These are phyloP conservation scores for Exophiala sideris DNA, from an alignment of 2,329 filamentous ascomycete genomes.

Conservation along the genomic window DNA sequence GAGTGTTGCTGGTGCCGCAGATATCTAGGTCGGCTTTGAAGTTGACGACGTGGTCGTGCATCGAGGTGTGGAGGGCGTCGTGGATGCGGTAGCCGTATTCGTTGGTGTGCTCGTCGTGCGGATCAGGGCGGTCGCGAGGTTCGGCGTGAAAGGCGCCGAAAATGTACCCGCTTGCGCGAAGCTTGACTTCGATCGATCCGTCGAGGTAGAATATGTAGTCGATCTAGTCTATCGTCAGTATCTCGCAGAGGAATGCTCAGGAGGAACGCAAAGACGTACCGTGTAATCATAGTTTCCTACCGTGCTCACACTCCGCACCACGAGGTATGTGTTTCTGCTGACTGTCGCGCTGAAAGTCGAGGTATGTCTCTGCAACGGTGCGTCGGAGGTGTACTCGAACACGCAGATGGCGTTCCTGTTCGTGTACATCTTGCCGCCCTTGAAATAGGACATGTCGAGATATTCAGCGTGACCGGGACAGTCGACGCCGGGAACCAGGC, in stretches of 20 bases:
- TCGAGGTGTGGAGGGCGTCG: slow-evolving; percentile 32
- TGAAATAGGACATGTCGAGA: slow-evolving; percentile 25
- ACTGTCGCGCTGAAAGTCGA: slow-evolving; percentile 30
- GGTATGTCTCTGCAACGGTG: slow-evolving; percentile 35
- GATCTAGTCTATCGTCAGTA: slow-evolving; percentile 30
- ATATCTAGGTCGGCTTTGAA: slow-evolving; percentile 39
- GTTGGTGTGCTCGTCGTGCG: slow-evolving; percentile 30
- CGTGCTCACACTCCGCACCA: slow-evolving; percentile 47
- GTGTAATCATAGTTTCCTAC: slow-evolving; percentile 56
- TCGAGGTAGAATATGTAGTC: slow-evolving; percentile 52
- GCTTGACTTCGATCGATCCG: slow-evolving; percentile 51
- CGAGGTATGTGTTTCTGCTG: slow-evolving; percentile 38
- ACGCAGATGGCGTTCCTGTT: slow-evolving; percentile 37
- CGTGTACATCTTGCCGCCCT: slow-evolving; percentile 24
- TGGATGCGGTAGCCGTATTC: slow-evolving; percentile 37
- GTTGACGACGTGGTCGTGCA: slow-evolving; percentile 40
- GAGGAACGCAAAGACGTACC: slow-evolving; percentile 1
- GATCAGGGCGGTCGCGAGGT: slow-evolving; percentile 1
- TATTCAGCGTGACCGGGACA: slow-evolving; percentile 32
- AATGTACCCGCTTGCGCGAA: slow-evolving; percentile 41
- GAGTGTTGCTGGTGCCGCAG: slow-evolving; percentile 32
- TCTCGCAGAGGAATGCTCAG: not conserved
- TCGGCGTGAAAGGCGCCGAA: slow-evolving; percentile 28
- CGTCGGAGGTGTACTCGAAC: slow-evolving; percentile 27
- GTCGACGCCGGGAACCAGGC: slow-evolving; percentile 32